A percentile compares a stretch with the other conserved stretches of the same genome.
Conservation (phyloP, 75 land plant genomes). For the Cunninghamia lanceolata region DNA sequence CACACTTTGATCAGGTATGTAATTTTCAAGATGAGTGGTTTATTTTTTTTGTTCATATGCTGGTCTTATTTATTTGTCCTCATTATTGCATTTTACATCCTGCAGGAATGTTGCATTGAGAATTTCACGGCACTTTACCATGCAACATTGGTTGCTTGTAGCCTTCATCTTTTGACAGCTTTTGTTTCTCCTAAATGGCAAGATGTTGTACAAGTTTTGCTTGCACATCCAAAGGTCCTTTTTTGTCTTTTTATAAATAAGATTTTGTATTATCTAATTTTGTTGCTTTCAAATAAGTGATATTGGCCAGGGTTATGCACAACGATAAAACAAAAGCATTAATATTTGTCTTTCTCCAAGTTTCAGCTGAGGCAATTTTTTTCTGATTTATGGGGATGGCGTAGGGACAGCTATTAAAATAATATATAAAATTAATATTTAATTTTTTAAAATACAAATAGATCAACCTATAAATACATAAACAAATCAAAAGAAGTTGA, state of each 20-base stretch:
- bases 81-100: not conserved
- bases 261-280: not conserved
- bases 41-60: not conserved
- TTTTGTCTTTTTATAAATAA: not conserved
- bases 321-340: too few relatives aligned
- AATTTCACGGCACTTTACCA: conserved; percentile 41
- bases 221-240: conserved; percentile 85
- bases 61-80: conserved; percentile 6
- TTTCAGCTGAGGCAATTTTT: too few relatives aligned
- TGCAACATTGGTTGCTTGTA: conserved; percentile 73
- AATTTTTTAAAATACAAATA: too few relatives aligned
- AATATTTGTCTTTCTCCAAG: too few relatives aligned
- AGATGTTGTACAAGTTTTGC: conserved; percentile 70
- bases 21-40: conserved; percentile 1
- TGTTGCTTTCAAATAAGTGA: not conserved
- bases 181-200: conserved; percentile 73
- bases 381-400: too few relatives aligned
- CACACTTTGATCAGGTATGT: conserved; percentile 59
- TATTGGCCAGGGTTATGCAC: too few relatives aligned
- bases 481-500: too few relatives aligned
- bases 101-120: conserved; percentile 55
- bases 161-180: conserved; percentile 61
- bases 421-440: too few relatives aligned
- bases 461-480: too few relatives aligned
- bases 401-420: too few relatives aligned